Base-by-base conservation (phyloP, 805 yeast species). In the Grigorovia transvaalensis region DNA sequence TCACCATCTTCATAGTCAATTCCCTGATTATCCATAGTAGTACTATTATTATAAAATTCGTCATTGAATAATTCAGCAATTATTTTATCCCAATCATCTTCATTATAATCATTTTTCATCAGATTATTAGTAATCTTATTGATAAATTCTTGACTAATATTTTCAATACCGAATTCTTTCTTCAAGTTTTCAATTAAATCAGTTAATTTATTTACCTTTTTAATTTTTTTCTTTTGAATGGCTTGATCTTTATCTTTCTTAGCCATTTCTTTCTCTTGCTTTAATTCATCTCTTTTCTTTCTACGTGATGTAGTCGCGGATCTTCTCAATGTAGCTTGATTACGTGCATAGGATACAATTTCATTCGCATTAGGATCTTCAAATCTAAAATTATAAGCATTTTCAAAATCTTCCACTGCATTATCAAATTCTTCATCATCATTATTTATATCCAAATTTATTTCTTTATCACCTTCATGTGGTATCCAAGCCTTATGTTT, bases 301-400 rank as follows among this genome's bases (percentile, higher is more conserved):
- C 88, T 88, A 60, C 99, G 80, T 12, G 85, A 68, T 58, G 82
- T 80, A 54, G 82, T 76, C 49, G 81, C 82, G 19, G 84, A 81
- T 64, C 99, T 77, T 71, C 99, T 82, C 63, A 89, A 75, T 0
- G 98, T 88, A 23, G 93, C 95, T 69, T 89, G 96, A 45, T 75
- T 84, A 78, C 99, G 88, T 2, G 98, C 97, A 72, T 91, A 93
- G 17, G 95, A 84, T 18, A 90, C 84, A 67, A 93, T 87, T 62
- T 91, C 96, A 0, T 91, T 88, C 7, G 96, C 78, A 57, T 82
- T 80, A 15, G 96, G 89, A 61, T 90, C 97, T 69, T 93, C 99
- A 66, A 79, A 93, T 65, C 99, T 79, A 75, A 91, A 91, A 63
- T 93, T 93, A 71, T 90, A 91, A 0, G 96, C 96, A 56, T 81